Evolutionary conservation across 805 yeast species (phyloP).

Genomic region (Wickerhamiella azymoides): DNA sequence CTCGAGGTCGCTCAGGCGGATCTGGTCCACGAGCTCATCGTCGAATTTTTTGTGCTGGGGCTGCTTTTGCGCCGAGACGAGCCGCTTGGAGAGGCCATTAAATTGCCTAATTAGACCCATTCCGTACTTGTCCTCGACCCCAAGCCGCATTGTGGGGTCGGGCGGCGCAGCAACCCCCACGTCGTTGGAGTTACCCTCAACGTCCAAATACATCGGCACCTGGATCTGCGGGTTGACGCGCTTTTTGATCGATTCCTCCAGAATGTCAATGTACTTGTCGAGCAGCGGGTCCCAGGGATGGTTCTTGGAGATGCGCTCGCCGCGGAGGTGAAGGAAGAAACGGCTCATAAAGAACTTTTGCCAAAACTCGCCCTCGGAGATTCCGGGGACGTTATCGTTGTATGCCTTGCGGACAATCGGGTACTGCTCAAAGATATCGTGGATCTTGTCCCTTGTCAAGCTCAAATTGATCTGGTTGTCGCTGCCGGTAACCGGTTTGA

Average conservation of each 20-base stretch:
- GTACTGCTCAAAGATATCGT: constrained; percentile 79
- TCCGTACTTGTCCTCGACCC: constrained; percentile 46
- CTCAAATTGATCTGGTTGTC: constrained; percentile 91
- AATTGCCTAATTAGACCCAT: constrained; percentile 69
- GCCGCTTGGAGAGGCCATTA: constrained; percentile 74
- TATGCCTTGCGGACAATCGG: constrained; percentile 85
- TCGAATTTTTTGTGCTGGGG: constrained; percentile 11
- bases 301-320: constrained; percentile 63
- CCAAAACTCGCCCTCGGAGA: constrained; percentile 91
- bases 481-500: constrained; percentile 82
- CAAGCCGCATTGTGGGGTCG: constrained; percentile 71
- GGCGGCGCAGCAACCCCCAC: constrained; percentile 70
- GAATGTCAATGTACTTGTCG: constrained; percentile 67
- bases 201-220: constrained; percentile 60
- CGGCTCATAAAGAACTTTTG: constrained; percentile 86
- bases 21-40: constrained; percentile 17
- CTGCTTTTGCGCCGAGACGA: constrained; percentile 38
- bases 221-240: constrained; percentile 21
- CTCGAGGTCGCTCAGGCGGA: constrained; percentile 21
- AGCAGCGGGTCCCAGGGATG: constrained; percentile 74
- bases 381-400: constrained; percentile 77
- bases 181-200: constrained; percentile 70
- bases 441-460: constrained; percentile 79
- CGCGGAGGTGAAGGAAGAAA: constrained; percentile 72
- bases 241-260: constrained; percentile 41